phyloP scores from a whole-genome alignment of 139 green algal species.

The Ettlia oleoabundans region DNA sequence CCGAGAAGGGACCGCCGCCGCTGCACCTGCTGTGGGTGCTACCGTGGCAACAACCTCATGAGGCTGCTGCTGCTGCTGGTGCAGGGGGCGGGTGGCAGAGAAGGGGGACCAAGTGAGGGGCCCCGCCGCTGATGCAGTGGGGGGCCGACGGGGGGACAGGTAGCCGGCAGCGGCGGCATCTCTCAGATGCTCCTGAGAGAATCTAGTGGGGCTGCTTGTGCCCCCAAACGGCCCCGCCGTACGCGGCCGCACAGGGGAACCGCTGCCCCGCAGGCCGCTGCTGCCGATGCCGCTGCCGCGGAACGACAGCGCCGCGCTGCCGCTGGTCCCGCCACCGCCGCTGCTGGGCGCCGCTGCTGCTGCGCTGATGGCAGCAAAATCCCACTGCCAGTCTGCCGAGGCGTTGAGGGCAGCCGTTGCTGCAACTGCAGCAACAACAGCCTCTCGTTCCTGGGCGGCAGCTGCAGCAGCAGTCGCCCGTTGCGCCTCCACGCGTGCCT shows the following conservation, averaged over 20 bases:
- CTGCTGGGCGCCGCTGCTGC: background rate
- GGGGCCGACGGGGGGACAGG: background rate
- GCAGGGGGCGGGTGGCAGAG: background rate
- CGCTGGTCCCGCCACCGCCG: background rate
- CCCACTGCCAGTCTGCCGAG: slow-evolving; percentile 20
- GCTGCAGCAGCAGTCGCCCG: background rate
- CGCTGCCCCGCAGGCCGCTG: slow-evolving; percentile 13
- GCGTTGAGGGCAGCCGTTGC: background rate
- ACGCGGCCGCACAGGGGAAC: slow-evolving; percentile 12
- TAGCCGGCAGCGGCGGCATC: slow-evolving; percentile 5
- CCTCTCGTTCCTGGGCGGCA: background rate
- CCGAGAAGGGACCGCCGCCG: background rate
- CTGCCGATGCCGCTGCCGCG: background rate
- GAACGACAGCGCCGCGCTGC: background rate
- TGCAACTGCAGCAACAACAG: background rate
- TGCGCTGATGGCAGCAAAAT: background rate
- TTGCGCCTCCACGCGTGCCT: slow-evolving; percentile 21
- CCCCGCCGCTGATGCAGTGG: background rate
- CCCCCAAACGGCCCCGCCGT: background rate
- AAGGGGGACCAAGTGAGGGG: background rate
- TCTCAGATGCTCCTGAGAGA: slow-evolving; percentile 15
- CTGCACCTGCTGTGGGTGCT: background rate
- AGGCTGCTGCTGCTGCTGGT: background rate
- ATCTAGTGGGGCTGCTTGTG: slow-evolving; percentile 3
- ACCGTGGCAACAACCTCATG: background rate